Percentiles rank a stretch among this genome's conserved stretches.
phyloP scores from a whole-genome alignment of 1,139 yeast genomes.

The Trichomonascaceae sp. region DNA sequence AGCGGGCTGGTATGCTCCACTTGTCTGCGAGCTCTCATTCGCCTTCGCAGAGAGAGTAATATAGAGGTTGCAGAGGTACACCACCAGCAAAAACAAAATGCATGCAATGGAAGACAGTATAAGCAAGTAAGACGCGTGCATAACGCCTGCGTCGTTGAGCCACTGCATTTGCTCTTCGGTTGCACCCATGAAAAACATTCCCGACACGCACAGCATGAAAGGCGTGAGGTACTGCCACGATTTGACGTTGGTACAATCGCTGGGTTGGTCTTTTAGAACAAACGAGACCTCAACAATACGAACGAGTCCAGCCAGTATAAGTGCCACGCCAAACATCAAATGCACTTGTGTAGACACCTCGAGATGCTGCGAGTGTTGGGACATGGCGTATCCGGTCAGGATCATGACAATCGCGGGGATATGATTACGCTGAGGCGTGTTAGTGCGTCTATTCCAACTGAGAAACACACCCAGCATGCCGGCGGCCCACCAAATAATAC shows the following conservation, averaged over 20 bases:
- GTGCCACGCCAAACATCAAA: conserved; percentile 65
- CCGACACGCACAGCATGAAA: conserved; percentile 62
- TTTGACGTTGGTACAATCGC: conserved; percentile 31
- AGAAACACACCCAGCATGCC: conserved; percentile 74
- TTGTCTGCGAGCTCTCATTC: not conserved
- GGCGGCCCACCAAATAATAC: conserved; percentile 92
- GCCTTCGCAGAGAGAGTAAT: conserved; percentile 29
- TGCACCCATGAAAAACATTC: conserved; percentile 80
- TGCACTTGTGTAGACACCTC: conserved; percentile 76
- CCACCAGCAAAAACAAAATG: conserved; percentile 52
- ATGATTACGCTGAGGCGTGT: conserved; percentile 42
- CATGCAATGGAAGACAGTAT: conserved; percentile 67
- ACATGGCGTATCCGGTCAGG: conserved; percentile 90
- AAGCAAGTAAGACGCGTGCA: conserved; percentile 71
- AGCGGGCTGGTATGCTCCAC: too few species aligned
- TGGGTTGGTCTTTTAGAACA: conserved; percentile 38
- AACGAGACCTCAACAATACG: conserved; percentile 71
- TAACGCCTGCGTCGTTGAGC: conserved; percentile 64
- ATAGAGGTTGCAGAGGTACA: conserved; percentile 44
- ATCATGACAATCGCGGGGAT: conserved; percentile 71
- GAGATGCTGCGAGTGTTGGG: conserved; percentile 69
- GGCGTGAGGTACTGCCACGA: conserved; percentile 81
- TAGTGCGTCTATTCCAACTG: conserved; percentile 39
- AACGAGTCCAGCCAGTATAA: conserved; percentile 64
- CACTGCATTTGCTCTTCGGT: conserved; percentile 73